Evolutionary conservation across 1,284 basidiomycete genomes (phyloP), one percentile per base, ranked within the genome.

Genomic region (Sphagnurus paluster): DNA sequence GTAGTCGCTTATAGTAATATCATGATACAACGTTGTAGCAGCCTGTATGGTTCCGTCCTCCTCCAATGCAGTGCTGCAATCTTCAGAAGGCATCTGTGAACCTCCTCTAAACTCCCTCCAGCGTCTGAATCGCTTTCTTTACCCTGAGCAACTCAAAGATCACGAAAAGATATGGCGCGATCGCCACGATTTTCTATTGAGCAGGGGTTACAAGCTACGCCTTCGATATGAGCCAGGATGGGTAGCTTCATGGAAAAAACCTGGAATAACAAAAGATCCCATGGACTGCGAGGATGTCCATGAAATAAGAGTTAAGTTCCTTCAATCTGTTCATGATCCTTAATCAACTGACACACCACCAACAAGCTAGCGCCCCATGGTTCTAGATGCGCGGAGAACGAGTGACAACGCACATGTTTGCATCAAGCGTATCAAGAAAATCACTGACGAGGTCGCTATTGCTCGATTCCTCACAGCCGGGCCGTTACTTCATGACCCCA

Each of bases 201-300:
- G 58, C 17, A 49, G 43, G 20, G 65, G 66, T 6, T 65, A 63
- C 39, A 54, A 56, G 45, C 46, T 68, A 9, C 61, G 66, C 3
- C 58, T 61, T 5, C 56, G 65, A 6, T 68, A 61, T 48, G 53
- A 54, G 23, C 61, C 60, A 1, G 53, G 49, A 4, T 68, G 66
- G 65, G 53, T 46, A 5, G 55, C 64, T 13, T 63, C 57, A 13
- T 55, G 56, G 51, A 49, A 59, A n/a, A 14, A 3, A 5, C 23
- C 24, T 8, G 45, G 34, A 2, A 33, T 40, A 13, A 29, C 14
- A 8, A 23, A 36, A 10, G 23, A 43, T 9, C 44, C 39, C 4
- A 6, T n/a, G 14, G 30, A 35, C 13, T 46, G 49, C 21, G 49
- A 50, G 21, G 49, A 50, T 17, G 33, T 41, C 5, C 28, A 43